A percentile compares a stretch with the other conserved stretches of the same genome.
Evolutionary conservation across 768 basidiomycete genomes (phyloP).

Genomic region (Dioszegia hungarica): DNA sequence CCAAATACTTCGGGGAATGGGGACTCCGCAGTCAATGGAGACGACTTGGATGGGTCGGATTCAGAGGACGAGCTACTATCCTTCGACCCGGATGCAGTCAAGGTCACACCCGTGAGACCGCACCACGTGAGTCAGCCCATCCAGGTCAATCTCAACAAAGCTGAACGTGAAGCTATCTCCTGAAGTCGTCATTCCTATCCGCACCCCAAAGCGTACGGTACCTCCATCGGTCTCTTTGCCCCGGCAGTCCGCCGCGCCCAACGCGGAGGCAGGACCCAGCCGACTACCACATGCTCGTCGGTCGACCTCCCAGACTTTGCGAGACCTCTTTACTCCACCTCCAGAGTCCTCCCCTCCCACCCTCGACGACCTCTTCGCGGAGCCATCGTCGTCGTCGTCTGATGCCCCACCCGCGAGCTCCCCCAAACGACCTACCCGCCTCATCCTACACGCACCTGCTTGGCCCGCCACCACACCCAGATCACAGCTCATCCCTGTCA

Average conservation of each 20-base stretch:
- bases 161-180: not conserved
- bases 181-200: not conserved
- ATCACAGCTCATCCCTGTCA: not conserved
- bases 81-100: not conserved
- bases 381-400: not conserved
- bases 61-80: constrained; percentile 5
- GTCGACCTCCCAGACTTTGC: not conserved
- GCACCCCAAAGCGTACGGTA: too few relatives aligned
- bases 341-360: not conserved
- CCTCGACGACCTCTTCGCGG: not conserved
- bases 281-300: not conserved
- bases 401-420: not conserved
- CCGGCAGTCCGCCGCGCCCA: too few relatives aligned
- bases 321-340: not conserved
- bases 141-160: too few relatives aligned
- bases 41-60: not conserved
- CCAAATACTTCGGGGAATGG: too few relatives aligned
- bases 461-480: too few relatives aligned
- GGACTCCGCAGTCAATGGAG: not conserved
- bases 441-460: too few relatives aligned
- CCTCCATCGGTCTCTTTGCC: too few relatives aligned
- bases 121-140: not conserved
- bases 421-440: too few relatives aligned
- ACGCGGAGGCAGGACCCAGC: not conserved
- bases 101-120: not conserved